A percentile compares a stretch with the other conserved stretches of the same genome.
Evolutionary conservation across 495 filamentous ascomycete genomes (phyloP).

Genomic region (Poronia punctata): DNA sequence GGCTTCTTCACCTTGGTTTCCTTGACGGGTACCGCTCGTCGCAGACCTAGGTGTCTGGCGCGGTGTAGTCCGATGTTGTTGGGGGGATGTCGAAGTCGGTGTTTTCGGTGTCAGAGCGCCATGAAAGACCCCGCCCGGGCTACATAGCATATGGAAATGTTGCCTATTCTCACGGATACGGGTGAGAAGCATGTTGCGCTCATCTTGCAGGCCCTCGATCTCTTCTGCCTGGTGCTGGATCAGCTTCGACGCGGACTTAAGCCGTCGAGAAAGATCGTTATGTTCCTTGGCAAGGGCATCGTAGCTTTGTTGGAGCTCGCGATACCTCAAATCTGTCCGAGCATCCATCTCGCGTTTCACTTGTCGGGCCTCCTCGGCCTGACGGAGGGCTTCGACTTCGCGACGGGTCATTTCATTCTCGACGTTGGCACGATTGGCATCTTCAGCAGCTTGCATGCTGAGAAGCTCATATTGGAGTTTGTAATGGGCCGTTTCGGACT

Average conservation of each 20-base stretch:
- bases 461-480: conserved; percentile 87
- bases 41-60: conserved; percentile 42
- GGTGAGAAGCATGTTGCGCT: conserved; percentile 66
- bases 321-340: conserved; percentile 36
- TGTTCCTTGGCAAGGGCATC: conserved; percentile 60
- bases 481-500: conserved; percentile 82
- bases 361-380: conserved; percentile 45
- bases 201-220: conserved; percentile 54
- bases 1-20: conserved; percentile 31
- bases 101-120: conserved; percentile 47
- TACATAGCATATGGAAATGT: conserved; percentile 64
- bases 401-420: conserved; percentile 88
- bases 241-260: conserved; percentile 66
- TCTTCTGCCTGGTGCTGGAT: conserved; percentile 64
- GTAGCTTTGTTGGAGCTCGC: conserved; percentile 41
- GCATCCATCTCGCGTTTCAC: conserved; percentile 36
- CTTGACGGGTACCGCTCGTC: conserved; percentile 30
- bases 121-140: conserved; percentile 49
- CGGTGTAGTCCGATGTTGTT: conserved; percentile 39
- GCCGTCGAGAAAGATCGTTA: conserved; percentile 51
- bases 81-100: conserved; percentile 40
- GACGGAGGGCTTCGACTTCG: conserved; percentile 82
- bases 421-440: conserved; percentile 79
- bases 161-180: conserved; percentile 83
- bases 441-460: conserved; percentile 77